Percentiles rank a stretch among this genome's conserved stretches.
phyloP scores from a whole-genome alignment of 495 filamentous ascomycete species.

The Peziza echinospora region DNA sequence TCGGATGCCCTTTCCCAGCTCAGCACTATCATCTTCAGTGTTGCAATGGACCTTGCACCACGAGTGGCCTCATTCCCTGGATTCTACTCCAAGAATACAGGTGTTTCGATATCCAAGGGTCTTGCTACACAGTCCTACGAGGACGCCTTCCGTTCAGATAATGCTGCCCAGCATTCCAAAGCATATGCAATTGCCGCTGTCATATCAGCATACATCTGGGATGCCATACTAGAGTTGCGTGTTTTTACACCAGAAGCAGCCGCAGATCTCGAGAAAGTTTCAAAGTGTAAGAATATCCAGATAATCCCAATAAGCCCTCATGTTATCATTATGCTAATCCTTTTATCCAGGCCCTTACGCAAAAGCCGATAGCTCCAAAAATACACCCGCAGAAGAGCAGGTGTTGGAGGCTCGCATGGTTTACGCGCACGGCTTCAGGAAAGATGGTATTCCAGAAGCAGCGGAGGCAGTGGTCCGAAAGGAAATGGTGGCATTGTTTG shows the following conservation, averaged over 20 bases:
- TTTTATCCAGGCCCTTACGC: no score
- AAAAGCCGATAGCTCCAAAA: no score
- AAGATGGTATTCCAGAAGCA: no score
- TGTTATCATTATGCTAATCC: no score
- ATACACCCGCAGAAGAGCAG: no score
- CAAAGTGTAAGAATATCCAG: no score
- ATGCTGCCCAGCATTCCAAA: not conserved
- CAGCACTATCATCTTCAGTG: not conserved
- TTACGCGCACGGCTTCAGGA: no score
- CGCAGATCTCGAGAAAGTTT: not conserved
- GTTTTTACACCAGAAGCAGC: not conserved
- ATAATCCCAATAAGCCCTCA: no score
- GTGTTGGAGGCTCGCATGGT: no score
- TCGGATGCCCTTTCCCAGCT: not conserved
- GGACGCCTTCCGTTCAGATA: not conserved
- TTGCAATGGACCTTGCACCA: not conserved
- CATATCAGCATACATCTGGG: not conserved
- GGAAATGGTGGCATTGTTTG: no score
- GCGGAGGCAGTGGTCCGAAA: no score
- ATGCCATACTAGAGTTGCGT: not conserved
- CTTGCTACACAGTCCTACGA: not conserved
- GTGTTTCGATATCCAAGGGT: not conserved
- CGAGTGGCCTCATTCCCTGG: not conserved
- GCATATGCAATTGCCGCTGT: not conserved
- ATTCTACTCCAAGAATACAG: not conserved